Evolutionary conservation across 176 grass and related monocot species (phyloP), one percentile per base, ranked within the genome.

Genomic region (Saccharum officinarum): DNA sequence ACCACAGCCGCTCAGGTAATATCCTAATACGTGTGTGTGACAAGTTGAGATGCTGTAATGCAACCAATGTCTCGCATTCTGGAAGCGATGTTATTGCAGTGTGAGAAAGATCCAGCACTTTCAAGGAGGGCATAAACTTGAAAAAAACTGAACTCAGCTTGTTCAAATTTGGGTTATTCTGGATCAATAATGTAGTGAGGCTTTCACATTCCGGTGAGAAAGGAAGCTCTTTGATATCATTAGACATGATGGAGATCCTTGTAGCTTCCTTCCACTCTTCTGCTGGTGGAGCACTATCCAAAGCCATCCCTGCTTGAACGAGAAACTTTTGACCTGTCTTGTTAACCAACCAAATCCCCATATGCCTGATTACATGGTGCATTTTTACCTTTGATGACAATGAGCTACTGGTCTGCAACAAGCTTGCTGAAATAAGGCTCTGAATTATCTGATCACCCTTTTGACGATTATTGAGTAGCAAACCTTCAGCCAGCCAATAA

Each of bases 171-270:
- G 87, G 73, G 45, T 97, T 97, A 71, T 94, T 91, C 73, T 97
- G 95, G 55, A 92, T 67, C 64, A 97, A 65, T 36, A 97, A 55
- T 22, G 92, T 97, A 17, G 75, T 83, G 23, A 94, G 69, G 10
- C 73, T 87, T 62, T 30, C 70, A 76, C 90, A 97, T 25, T 84
- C 77, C 38, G 90, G 92, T 4, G 86, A 89, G 80, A 89, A 69
- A 73, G 36, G 17, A 79, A 97, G 33, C 2, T 80, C 54, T 30
- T 28, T 86, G 84, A 97, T 89, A 38, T 97, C 81, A 86, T 97
- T 97, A 66, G 66, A 90, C 92, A 94, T 97, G 8, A 97, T 80
- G 22, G 95, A 97, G 60, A 97, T 91, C 77, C 88, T 87, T 45
- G 77, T 83, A 49, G 17, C 59, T 25, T 72, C 69, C 66, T 77